Base-by-base conservation (phyloP, 108 stramenopile genomes). In the Pseudonitzschia multistriata region DNA sequence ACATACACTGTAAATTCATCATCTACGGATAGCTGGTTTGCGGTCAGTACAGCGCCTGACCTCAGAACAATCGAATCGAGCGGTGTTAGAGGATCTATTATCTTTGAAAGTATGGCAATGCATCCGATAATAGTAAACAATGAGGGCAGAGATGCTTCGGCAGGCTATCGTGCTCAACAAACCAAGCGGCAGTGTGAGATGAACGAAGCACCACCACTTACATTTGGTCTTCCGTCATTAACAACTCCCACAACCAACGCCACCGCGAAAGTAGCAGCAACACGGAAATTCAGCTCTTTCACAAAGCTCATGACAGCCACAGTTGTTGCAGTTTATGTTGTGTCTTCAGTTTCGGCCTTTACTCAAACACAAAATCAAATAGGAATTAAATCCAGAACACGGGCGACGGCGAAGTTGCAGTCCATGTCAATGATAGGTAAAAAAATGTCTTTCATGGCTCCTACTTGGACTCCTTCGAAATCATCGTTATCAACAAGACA, bases 351-450 rank as follows among this genome's bases (percentile, higher is more conserved):
- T 25, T 40, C 39, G 27, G 63, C 63, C n/a, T 64, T 64, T 36
- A 64, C 19, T 34, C 42, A 64, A 39, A 34, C 63, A 64, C 40
- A 64, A 28, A 64, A 45, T 24, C 63, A 36, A 25, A 35, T 60
- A 8, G n/a, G 35, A 3, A 17, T 29, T 22, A 36, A 1, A 2
- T 45, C 17, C 37, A 37, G 8, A 8, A 7, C 37, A 37, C 37
- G 37, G 8, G 37, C 37, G 8, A 7, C 37, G 6, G 10, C 29
- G 25, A 13, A 30, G 5, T 28, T 57, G 4, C 56, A 57, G 56
- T 15, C 33, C 15, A 28, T 14, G 27, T 25, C 52, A 40, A 40
- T 64, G 63, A 21, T 35, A 1, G 39, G 28, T 2, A 39, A 45
- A 47, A 35, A 13, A 39, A 42, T 47, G 25, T 45, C 66, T 8